These are phyloP conservation scores for Crithidia acanthocephali DNA, from an alignment of 208 protist genomes.

Conservation along the genomic window DNA sequence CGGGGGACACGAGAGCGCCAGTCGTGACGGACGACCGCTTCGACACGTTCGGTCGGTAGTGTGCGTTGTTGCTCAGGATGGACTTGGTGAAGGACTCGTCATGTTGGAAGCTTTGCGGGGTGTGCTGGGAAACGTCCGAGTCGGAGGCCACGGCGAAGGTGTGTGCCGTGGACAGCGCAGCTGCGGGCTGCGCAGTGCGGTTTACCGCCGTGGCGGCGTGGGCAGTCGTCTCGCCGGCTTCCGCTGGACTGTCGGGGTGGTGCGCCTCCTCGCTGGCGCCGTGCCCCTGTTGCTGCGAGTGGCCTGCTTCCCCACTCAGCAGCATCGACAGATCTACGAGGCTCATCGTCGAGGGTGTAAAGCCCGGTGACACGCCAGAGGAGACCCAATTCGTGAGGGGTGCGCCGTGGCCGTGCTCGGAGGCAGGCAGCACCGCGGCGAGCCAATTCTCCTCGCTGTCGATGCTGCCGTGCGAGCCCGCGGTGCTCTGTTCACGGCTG, in stretches of 20 bases:
- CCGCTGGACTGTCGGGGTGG: not conserved
- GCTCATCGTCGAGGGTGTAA: slow-evolving; percentile 10
- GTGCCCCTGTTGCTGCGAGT: not conserved
- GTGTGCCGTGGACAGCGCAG: not conserved
- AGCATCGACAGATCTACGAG: slow-evolving; percentile 10
- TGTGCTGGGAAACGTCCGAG: not conserved
- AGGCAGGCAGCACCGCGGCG: not conserved
- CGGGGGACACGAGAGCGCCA: slow-evolving; percentile 1
- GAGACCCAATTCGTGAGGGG: not conserved
- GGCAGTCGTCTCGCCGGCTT: not conserved
- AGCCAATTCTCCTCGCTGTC: slow-evolving; percentile 15
- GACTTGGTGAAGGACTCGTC: not conserved
- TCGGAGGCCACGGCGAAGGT: not conserved
- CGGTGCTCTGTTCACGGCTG: not conserved
- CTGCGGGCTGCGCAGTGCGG: not conserved
- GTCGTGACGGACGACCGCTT: slow-evolving; percentile 8
- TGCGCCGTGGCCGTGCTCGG: not conserved
- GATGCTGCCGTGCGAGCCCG: not conserved
- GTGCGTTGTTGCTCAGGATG: slow-evolving; percentile 8
- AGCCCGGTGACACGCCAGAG: not conserved
- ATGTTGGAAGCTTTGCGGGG: not conserved
- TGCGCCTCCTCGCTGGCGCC: not conserved
- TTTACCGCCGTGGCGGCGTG: no score
- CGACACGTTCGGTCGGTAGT: not conserved
- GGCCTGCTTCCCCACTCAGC: slow-evolving; percentile 1